These are phyloP conservation scores for Phytophthora crassamura DNA, from an alignment of 352 stramenopile genomes.

Conservation along the genomic window DNA sequence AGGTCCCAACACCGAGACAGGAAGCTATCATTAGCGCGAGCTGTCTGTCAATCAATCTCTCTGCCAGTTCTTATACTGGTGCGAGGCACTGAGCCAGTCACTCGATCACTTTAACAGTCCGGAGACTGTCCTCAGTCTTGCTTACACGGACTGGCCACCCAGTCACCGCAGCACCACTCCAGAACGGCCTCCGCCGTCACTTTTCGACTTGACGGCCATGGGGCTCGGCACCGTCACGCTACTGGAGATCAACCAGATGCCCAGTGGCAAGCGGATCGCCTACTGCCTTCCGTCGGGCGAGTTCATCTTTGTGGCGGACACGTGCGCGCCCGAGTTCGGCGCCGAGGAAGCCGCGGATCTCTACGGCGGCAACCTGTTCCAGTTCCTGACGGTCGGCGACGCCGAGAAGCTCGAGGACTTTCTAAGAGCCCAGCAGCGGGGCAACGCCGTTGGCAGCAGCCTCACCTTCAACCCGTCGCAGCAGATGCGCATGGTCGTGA, in stretches of 20 bases:
- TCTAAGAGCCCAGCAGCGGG: conserved; percentile 38
- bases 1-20: conserved; percentile 15
- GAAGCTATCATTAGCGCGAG: conserved; percentile 44
- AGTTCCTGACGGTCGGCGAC: conserved; percentile 63
- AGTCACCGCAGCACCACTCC: not conserved
- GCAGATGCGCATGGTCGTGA: conserved; percentile 55
- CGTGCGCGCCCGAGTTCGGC: conserved; percentile 51
- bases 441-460: conserved; percentile 3
- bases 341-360: conserved; percentile 42
- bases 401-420: conserved; percentile 73
- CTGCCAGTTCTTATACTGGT: conserved; percentile 35
- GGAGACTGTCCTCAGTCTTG: no score
- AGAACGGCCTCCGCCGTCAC: conserved; percentile 16
- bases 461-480: conserved; percentile 27
- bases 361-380: conserved; percentile 67
- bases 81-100: conserved; percentile 8
- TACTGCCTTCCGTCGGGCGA: conserved; percentile 77
- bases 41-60: conserved; percentile 40
- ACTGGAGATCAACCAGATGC: conserved; percentile 65
- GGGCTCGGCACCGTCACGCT: conserved; percentile 61
- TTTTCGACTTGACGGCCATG: conserved; percentile 34
- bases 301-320: conserved; percentile 74
- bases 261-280: conserved; percentile 56
- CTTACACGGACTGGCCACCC: not conserved
- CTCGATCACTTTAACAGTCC: conserved; percentile 14